Conservation (phyloP, 1,139 yeast species). For the Pichia sp. region DNA sequence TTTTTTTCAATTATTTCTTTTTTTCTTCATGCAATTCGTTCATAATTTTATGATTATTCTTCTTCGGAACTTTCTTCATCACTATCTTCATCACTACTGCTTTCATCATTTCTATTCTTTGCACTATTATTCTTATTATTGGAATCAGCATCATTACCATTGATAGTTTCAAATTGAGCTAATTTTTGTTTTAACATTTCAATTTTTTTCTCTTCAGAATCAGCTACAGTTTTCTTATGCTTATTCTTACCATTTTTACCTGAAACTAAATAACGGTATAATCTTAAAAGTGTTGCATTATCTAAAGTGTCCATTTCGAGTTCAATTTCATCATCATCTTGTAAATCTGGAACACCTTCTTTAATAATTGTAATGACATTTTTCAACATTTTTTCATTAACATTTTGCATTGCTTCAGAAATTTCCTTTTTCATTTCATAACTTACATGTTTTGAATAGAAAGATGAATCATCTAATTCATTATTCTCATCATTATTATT, state of each 20-base stretch:
- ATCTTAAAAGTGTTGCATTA: constrained; percentile 71
- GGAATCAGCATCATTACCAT: constrained; percentile 21
- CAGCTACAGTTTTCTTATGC: constrained; percentile 26
- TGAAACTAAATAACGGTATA: constrained; percentile 73
- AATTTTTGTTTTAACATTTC: constrained; percentile 79
- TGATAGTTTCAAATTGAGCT: constrained; percentile 60
- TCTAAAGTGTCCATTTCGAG: constrained; percentile 92
- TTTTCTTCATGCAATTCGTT: not conserved
- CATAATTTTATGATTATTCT: constrained; percentile 7
- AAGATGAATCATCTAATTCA: constrained; percentile 10
- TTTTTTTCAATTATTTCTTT: not conserved
- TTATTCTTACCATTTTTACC: constrained; percentile 33
- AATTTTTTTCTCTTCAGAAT: constrained; percentile 69
- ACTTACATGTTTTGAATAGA: constrained; percentile 50
- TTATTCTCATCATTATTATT: constrained; percentile 3
- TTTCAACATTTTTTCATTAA: constrained; percentile 75
- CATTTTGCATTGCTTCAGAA: constrained; percentile 73
- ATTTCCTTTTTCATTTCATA: constrained; percentile 96
- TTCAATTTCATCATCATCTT: constrained; percentile 82
- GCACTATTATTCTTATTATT: constrained; percentile 15
- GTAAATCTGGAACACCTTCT: constrained; percentile 77
- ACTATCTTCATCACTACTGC: constrained; percentile 54
- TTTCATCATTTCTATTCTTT: constrained; percentile 42
- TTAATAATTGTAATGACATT: constrained; percentile 81
- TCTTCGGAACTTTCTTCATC: constrained; percentile 18